Evolutionary conservation across 345 rosid species (phyloP).

Genomic region (Brassica rapa): DNA sequence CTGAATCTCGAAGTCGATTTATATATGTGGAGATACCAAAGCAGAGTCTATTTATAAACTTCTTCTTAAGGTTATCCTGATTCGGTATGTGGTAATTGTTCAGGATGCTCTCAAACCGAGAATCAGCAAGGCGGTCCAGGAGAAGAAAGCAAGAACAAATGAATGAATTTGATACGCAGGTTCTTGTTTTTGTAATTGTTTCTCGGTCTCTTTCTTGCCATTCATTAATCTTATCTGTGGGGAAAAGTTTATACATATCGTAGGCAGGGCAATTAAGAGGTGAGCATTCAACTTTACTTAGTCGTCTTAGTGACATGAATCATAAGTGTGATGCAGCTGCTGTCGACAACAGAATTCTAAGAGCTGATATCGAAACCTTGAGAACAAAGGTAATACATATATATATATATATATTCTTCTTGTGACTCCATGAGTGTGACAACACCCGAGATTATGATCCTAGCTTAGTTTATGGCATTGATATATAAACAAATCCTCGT

Average conservation of each 20-base stretch:
- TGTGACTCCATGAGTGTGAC: neutral
- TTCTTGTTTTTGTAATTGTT: constrained; percentile 31
- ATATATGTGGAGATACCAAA: neutral
- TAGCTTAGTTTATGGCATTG: neutral
- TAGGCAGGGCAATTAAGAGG: constrained; percentile 82
- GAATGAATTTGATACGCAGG: constrained; percentile 90
- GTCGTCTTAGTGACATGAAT: constrained; percentile 69
- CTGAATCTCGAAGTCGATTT: constrained; percentile 10
- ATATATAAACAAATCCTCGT: neutral
- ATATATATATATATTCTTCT: neutral
- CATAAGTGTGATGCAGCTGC: constrained; percentile 75
- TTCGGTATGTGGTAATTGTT: constrained; percentile 1
- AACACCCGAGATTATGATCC: neutral
- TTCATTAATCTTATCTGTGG: constrained; percentile 14
- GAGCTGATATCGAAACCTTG: neutral
- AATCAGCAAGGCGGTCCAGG: constrained; percentile 98
- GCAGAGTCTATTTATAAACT: neutral
- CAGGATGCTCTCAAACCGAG: constrained; percentile 98
- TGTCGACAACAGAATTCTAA: constrained; percentile 32
- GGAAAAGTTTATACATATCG: constrained; percentile 10
- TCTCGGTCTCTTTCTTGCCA: neutral
- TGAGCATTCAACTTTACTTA: constrained; percentile 67
- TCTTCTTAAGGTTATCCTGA: neutral
- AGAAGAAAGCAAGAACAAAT: constrained; percentile 85
- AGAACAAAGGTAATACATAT: neutral